Conservation (phyloP, 805 yeast species). For the Ogataea salicorniae region DNA sequence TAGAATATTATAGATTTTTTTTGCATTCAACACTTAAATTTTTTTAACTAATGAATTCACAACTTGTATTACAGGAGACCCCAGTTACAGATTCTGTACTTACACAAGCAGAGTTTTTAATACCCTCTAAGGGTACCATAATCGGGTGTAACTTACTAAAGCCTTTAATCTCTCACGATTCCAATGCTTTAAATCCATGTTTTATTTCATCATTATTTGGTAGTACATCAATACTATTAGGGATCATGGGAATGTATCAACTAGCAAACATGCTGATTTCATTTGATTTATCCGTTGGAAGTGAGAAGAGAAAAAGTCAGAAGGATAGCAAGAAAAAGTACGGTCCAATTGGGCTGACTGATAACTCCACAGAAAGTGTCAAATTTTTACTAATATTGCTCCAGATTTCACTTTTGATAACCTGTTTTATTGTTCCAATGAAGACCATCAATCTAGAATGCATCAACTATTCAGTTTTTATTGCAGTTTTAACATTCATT, state of each 20-base stretch:
- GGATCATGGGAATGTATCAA: conserved; percentile 19
- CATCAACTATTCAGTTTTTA: conserved; percentile 7
- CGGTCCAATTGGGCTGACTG: conserved; percentile 6
- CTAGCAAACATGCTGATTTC: conserved; percentile 5
- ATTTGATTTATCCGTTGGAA: not conserved
- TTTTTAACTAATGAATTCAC: too few relatives aligned
- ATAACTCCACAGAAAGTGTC: conserved; percentile 7
- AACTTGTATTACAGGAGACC: not conserved
- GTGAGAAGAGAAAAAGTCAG: not conserved
- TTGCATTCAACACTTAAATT: too few relatives aligned
- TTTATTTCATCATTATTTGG: conserved; percentile 22
- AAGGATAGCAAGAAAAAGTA: conserved; percentile 1
- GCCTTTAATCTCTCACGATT: conserved; percentile 20
- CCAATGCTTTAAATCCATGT: conserved; percentile 29
- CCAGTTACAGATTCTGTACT: not conserved
- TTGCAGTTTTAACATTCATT: conserved; percentile 17
- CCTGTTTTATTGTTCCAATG: conserved; percentile 4
- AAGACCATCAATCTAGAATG: not conserved
- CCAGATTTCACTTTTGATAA: conserved; percentile 5
- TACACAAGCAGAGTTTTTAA: too few relatives aligned
- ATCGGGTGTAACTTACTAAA: conserved; percentile 11
- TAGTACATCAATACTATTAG: conserved; percentile 6
- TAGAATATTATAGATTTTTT: too few relatives aligned
- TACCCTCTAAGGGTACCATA: not conserved
- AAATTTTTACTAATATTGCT: conserved; percentile 10